Percentiles rank a stretch among this genome's conserved stretches.
Conservation (phyloP, 352 stramenopile species). For the Peronospora belbahrii region DNA sequence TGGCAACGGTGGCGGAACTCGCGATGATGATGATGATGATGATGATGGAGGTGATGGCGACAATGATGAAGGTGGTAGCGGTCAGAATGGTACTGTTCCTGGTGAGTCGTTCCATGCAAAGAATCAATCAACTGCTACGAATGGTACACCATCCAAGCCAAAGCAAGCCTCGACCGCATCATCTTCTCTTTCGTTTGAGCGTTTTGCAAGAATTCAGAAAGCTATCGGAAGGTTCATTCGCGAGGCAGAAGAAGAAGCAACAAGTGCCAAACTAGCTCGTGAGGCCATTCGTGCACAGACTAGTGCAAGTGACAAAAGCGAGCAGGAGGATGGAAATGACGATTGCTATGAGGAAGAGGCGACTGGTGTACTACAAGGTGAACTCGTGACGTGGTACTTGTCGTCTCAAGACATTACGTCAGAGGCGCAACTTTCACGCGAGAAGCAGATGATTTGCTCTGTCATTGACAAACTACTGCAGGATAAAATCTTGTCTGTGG, state of each 20-base stretch:
- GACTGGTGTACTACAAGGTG: constrained; percentile 56
- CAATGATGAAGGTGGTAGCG: neutral
- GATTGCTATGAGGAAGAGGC: constrained; percentile 54
- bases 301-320: constrained; percentile 6
- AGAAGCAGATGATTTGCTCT: constrained; percentile 79
- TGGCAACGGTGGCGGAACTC: constrained; percentile 3
- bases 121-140: constrained; percentile 2
- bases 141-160: constrained; percentile 16
- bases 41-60: constrained; percentile 3
- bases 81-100: constrained; percentile 7
- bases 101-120: constrained; percentile 1
- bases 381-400: constrained; percentile 82
- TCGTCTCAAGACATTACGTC: constrained; percentile 81
- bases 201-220: constrained; percentile 76
- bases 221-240: constrained; percentile 71
- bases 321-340: constrained; percentile 24
- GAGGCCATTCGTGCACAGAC: constrained; percentile 23
- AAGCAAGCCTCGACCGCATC: constrained; percentile 22
- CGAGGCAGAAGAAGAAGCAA: constrained; percentile 62
- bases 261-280: constrained; percentile 41
- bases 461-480: constrained; percentile 76
- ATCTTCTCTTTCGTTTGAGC: constrained; percentile 68
- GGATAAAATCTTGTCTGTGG: constrained; percentile 68
- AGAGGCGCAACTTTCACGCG: constrained; percentile 60
- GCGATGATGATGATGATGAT: constrained; percentile 4